Evolutionary conservation across 2,329 filamentous ascomycete genomes (phyloP).

Genomic region (Endoconidiophora laricicola): DNA sequence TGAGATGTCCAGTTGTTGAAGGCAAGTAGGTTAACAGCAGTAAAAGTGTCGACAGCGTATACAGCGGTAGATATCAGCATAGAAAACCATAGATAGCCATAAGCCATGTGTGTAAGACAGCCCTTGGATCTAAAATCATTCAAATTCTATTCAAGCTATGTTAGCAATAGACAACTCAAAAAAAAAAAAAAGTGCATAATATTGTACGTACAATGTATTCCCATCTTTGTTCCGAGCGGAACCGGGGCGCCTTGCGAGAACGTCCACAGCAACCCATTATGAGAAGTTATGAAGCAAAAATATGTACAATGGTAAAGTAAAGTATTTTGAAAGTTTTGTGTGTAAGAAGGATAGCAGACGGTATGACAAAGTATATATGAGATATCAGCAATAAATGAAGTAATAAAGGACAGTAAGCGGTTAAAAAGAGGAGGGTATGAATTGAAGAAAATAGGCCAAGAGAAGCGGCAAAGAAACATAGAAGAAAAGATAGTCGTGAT

Average conservation of each 20-base stretch:
- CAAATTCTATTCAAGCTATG: conserved; percentile 22
- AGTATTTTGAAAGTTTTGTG: background rate
- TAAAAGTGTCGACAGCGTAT: conserved; percentile 83
- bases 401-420: background rate
- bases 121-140: conserved; percentile 72
- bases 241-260: conserved; percentile 41
- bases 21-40: conserved; percentile 73
- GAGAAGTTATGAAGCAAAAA: conserved; percentile 7
- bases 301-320: conserved; percentile 1
- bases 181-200: background rate
- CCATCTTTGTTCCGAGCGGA: conserved; percentile 81
- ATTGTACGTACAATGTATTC: conserved; percentile 59
- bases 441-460: no score
- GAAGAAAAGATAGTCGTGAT: background rate
- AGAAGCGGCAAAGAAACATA: background rate
- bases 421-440: no score
- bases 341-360: conserved; percentile 5
- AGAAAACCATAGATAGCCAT: conserved; percentile 70
- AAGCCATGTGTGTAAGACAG: conserved; percentile 62
- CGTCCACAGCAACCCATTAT: conserved; percentile 52
- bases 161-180: conserved; percentile 15
- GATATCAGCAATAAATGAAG: background rate
- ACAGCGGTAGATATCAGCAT: conserved; percentile 65
- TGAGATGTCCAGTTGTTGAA: conserved; percentile 82
- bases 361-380: conserved; percentile 11